A percentile compares a stretch with the other conserved stretches of the same genome.
Evolutionary conservation across 495 filamentous ascomycete species (phyloP).

Genomic region (Pyrenula aspistea): DNA sequence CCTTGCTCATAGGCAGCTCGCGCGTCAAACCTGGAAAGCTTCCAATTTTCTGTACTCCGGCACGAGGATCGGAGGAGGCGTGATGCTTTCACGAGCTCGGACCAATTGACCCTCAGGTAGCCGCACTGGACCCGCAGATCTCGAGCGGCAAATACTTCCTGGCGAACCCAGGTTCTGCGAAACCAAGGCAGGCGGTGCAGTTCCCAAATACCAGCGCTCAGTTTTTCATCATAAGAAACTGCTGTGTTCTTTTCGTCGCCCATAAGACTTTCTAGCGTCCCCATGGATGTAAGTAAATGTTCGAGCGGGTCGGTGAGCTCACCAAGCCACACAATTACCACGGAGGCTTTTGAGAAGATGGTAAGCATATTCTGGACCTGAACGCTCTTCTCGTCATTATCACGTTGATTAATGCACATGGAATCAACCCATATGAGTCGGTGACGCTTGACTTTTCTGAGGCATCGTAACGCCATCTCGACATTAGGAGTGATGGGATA

Average conservation of each 20-base stretch:
- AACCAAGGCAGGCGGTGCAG: not conserved
- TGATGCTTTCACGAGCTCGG: too few species aligned
- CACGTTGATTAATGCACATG: conserved; percentile 26
- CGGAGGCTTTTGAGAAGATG: conserved; percentile 17
- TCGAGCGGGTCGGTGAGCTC: conserved; percentile 1
- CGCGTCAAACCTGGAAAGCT: not conserved
- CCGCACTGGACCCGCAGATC: not conserved
- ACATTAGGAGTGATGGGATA: too few species aligned
- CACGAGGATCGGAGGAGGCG: too few species aligned
- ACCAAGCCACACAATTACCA: conserved; percentile 22
- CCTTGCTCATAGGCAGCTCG: not conserved
- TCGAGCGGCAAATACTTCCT: not conserved
- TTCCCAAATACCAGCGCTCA: too few species aligned
- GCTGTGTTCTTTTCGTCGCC: not conserved
- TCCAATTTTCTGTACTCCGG: too few species aligned
- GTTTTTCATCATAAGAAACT: too few species aligned
- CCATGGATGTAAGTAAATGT: not conserved
- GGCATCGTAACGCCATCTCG: too few species aligned
- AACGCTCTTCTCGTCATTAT: conserved; percentile 13
- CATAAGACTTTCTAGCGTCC: not conserved
- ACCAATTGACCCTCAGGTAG: too few species aligned
- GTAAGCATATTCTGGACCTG: conserved; percentile 22
- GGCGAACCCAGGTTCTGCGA: not conserved
- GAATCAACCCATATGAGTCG: conserved; percentile 20
- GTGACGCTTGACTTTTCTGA: too few species aligned